Percentiles rank a stretch among this genome's conserved stretches.
phyloP scores from a whole-genome alignment of 345 rosid genomes.

The Raphanus raphanistrum region DNA sequence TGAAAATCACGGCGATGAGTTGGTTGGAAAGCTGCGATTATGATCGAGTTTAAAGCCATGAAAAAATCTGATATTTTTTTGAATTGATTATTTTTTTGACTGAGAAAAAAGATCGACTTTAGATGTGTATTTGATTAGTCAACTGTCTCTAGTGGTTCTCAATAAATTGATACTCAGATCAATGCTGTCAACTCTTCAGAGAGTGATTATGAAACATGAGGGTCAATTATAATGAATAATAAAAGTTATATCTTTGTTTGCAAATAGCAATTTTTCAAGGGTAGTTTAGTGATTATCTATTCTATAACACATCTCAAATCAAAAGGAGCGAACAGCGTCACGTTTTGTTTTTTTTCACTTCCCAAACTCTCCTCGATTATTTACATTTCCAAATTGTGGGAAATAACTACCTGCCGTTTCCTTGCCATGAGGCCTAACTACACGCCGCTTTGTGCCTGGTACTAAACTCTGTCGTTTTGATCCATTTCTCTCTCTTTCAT shows the following conservation, averaged over 20 bases:
- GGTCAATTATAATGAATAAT: neutral
- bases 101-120: no score
- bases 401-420: neutral
- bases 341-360: neutral
- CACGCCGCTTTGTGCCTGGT: neutral
- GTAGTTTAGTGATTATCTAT: neutral
- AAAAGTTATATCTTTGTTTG: slow-evolving; percentile 11
- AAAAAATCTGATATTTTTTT: no score
- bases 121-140: neutral
- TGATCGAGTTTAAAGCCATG: no score
- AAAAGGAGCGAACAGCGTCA: neutral
- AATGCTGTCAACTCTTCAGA: neutral
- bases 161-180: neutral
- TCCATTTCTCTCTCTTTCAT: neutral
- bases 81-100: no score
- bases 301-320: neutral
- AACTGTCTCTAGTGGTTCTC: neutral
- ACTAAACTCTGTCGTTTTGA: neutral
- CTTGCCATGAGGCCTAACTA: neutral
- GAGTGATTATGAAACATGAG: neutral
- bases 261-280: neutral
- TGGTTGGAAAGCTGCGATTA: no score
- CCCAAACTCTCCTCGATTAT: neutral
- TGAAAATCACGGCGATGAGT: no score
- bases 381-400: neutral